A percentile compares a stretch with the other conserved stretches of the same genome.
phyloP scores from a whole-genome alignment of 257 asterid genomes.

The Solanum pennellii region DNA sequence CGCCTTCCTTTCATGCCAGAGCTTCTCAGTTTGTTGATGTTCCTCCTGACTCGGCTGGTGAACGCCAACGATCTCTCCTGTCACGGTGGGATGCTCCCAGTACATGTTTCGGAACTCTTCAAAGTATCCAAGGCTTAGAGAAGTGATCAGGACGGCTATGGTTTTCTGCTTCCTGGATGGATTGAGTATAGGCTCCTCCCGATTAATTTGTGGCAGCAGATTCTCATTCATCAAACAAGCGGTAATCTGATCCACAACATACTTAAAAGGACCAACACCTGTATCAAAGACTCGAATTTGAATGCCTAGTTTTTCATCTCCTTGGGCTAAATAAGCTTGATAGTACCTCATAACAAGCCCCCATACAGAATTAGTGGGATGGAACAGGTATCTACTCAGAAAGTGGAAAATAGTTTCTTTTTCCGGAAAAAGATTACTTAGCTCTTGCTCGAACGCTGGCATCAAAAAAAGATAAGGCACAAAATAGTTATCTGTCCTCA shows the following conservation, averaged over 20 bases:
- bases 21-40: constrained; percentile 41
- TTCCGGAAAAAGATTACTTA: constrained; percentile 51
- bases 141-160: constrained; percentile 40
- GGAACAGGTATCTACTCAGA: constrained; percentile 64
- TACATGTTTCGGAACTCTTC: constrained; percentile 48
- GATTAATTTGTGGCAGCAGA: constrained; percentile 31
- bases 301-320: constrained; percentile 52
- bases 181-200: background rate
- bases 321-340: constrained; percentile 38
- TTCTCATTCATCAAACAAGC: constrained; percentile 43
- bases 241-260: constrained; percentile 43
- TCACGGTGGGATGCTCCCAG: constrained; percentile 47
- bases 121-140: constrained; percentile 44
- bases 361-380: constrained; percentile 72
- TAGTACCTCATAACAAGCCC: constrained; percentile 56
- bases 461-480: constrained; percentile 60
- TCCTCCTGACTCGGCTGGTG: constrained; percentile 60
- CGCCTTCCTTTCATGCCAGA: constrained; percentile 42
- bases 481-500: constrained; percentile 57
- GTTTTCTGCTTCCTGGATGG: constrained; percentile 17
- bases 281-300: constrained; percentile 47
- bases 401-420: constrained; percentile 65
- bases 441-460: constrained; percentile 43
- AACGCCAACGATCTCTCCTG: constrained; percentile 40
- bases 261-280: constrained; percentile 24